phyloP scores from a whole-genome alignment of 441 rosid species.

The Isatis lusitanica region DNA sequence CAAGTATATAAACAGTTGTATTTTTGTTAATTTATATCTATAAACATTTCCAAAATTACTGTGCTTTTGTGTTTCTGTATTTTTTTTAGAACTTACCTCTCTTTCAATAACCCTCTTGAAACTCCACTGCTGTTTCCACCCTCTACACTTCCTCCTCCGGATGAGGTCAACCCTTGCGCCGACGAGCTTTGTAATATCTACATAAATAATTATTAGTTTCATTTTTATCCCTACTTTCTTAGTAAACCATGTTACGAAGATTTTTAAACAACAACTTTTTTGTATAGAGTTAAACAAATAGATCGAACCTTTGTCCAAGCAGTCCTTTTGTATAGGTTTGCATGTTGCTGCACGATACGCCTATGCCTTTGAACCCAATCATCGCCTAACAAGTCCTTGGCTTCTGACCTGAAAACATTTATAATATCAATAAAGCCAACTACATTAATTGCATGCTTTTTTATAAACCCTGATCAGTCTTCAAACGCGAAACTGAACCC shows the following conservation, averaged over 20 bases:
- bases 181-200: constrained; percentile 84
- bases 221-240: not conserved
- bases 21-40: not conserved
- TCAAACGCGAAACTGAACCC: constrained; percentile 18
- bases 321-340: constrained; percentile 90
- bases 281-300: not conserved
- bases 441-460: not conserved
- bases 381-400: constrained; percentile 95
- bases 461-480: constrained; percentile 1
- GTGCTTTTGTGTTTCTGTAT: not conserved
- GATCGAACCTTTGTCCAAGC: constrained; percentile 86
- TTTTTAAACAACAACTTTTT: not conserved
- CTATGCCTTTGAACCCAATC: constrained; percentile 99
- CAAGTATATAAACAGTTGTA: not conserved
- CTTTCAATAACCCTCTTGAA: constrained; percentile 84
- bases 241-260: not conserved
- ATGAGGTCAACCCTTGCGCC: constrained; percentile 86
- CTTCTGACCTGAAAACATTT: constrained; percentile 75
- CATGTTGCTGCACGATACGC: constrained; percentile 97
- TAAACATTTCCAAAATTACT: not conserved
- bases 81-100: constrained; percentile 49
- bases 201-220: constrained; percentile 1
- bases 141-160: constrained; percentile 79
- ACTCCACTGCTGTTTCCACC: constrained; percentile 93
- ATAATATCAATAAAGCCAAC: constrained; percentile 5